These are phyloP conservation scores for Mollisiaceae sp. DNA, from an alignment of 2,329 filamentous ascomycete genomes.

Conservation along the genomic window DNA sequence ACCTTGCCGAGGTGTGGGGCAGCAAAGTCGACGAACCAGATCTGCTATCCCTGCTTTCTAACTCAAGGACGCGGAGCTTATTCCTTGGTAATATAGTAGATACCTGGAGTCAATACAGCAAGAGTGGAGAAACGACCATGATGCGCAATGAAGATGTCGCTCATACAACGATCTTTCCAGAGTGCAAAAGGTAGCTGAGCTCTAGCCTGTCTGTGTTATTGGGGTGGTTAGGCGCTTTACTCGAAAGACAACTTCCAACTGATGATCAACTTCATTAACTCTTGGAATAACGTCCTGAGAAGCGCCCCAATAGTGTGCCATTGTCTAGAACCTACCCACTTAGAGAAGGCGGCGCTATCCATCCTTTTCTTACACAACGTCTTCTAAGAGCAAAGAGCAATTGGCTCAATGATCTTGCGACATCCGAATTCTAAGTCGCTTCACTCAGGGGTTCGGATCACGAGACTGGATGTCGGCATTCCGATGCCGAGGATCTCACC, in stretches of 20 bases:
- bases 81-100: neutral
- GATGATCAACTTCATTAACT: constrained; percentile 5
- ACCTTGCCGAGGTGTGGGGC: constrained; percentile 23
- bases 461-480: constrained; percentile 2
- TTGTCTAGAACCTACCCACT: neutral
- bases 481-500: neutral
- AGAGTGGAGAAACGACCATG: neutral
- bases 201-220: constrained; percentile 8
- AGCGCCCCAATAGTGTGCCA: neutral
- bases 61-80: neutral
- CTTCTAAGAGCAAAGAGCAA: neutral
- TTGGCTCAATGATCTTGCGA: too few relatives aligned
- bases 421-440: neutral
- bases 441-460: constrained; percentile 2
- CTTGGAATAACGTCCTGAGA: neutral
- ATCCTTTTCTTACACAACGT: neutral
- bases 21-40: constrained; percentile 11
- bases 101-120: constrained; percentile 17
- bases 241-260: constrained; percentile 1
- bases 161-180: constrained; percentile 21
- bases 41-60: neutral
- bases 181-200: constrained; percentile 16
- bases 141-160: constrained; percentile 4
- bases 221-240: neutral
- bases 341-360: neutral